These are phyloP conservation scores for Colletotrichum gloeosporioides DNA, from an alignment of 2,329 filamentous ascomycete species.

Conservation along the genomic window DNA sequence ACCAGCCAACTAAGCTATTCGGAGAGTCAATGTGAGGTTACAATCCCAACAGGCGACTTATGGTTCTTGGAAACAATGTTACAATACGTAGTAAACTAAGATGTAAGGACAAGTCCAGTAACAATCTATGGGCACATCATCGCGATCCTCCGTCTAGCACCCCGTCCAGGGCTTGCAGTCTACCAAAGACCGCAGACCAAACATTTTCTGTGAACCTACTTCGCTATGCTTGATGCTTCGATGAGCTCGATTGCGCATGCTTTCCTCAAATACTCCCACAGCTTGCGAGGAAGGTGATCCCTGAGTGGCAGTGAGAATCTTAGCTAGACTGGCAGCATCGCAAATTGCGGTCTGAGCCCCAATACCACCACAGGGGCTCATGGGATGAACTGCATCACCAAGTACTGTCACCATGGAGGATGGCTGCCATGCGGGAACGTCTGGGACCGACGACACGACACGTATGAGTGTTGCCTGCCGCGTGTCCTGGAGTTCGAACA, in stretches of 20 bases:
- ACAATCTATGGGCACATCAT: background rate
- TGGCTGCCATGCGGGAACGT: conserved; percentile 66
- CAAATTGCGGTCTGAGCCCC: conserved; percentile 33
- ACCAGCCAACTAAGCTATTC: background rate
- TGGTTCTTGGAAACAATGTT: background rate
- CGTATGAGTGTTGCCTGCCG: conserved; percentile 69
- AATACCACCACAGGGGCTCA: conserved; percentile 62
- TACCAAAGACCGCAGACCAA: background rate
- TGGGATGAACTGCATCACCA: conserved; percentile 62
- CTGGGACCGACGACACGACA: conserved; percentile 67
- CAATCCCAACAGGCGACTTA: background rate
- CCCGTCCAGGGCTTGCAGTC: background rate
- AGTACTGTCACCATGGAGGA: conserved; percentile 63
- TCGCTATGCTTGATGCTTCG: background rate
- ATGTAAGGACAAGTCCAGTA: background rate
- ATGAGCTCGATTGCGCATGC: background rate
- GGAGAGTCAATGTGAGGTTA: fast-evolving
- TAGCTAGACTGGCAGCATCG: background rate
- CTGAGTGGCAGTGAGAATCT: background rate
- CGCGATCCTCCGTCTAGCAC: background rate
- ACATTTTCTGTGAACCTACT: conserved; percentile 1
- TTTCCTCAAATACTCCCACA: background rate
- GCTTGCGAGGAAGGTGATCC: background rate
- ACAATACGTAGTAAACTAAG: background rate
- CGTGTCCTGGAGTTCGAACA: conserved; percentile 64